Percentiles rank a stretch among this genome's conserved stretches.
These are phyloP conservation scores for Miscanthus lutarioriparius DNA, from an alignment of 176 grass and related monocot species.

Conservation along the genomic window DNA sequence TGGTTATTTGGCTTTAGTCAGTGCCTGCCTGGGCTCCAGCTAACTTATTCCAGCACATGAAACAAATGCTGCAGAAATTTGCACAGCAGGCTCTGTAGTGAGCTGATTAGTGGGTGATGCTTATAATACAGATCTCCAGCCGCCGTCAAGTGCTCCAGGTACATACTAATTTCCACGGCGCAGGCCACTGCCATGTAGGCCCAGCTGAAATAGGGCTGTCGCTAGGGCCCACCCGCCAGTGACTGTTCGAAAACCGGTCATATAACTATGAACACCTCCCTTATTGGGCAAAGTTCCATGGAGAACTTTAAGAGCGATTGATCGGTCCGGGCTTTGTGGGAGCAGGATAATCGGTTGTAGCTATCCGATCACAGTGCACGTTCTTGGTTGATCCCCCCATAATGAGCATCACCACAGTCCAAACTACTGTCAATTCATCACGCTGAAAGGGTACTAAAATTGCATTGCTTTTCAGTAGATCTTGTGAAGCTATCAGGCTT, in stretches of 20 bases:
- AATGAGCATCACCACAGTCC: background rate
- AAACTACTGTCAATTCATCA: constrained; percentile 12
- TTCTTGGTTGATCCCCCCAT: constrained; percentile 8
- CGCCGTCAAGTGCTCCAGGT: background rate
- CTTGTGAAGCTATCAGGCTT: constrained; percentile 23
- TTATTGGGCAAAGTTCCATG: background rate
- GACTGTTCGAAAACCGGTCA: background rate
- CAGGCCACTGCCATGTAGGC: background rate
- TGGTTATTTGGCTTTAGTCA: constrained; percentile 33
- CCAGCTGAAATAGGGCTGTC: background rate
- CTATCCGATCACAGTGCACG: constrained; percentile 25
- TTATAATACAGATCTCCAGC: constrained; percentile 2
- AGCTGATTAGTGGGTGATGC: constrained; percentile 26
- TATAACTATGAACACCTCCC: background rate
- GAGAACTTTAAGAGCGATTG: background rate
- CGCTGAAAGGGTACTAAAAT: background rate
- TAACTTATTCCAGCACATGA: constrained; percentile 45
- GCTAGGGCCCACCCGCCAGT: background rate
- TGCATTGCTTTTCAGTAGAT: background rate
- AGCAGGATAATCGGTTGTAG: background rate
- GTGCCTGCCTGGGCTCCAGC: constrained; percentile 35
- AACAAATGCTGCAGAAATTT: constrained; percentile 16
- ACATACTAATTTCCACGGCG: background rate
- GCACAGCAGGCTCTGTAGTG: background rate
- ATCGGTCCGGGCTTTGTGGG: background rate